Base-by-base conservation (phyloP, 2,329 filamentous ascomycete species). In the Zarea fungicola region DNA sequence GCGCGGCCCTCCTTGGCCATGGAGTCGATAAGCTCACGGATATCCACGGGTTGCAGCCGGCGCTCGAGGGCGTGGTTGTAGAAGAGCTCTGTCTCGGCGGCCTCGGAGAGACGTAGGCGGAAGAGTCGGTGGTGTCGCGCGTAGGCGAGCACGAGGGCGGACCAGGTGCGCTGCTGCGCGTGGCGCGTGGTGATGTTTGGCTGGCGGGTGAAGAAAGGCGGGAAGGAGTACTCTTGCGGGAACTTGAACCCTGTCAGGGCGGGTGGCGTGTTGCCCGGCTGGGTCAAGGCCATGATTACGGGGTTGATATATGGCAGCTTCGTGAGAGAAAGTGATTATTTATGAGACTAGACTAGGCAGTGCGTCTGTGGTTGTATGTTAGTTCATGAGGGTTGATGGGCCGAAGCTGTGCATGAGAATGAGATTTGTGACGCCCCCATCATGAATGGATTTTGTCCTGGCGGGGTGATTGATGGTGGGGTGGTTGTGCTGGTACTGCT, bases 121-220 rank as follows among this genome's bases (percentile, higher is more conserved):
- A 84, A 96, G 62, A 91, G 72, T 58, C 81, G 83, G 72, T 92
- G 76, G 69, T 88, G 78, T 0, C 82, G 81, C 68, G 87, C 89
- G 83, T 95, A 96, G 62, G 84, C 69, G 53, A 90, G 89, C 62
- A 97, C 81, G 14, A 96, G 80, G 26, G 80, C 68, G n/a, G 86
- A 83, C 93, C 93, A 99, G 69, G 91, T 91, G 51, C 79, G 74
- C 53, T 90, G 83, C 63, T 93, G 89, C 39, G 84, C 82, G 67
- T 84, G 80, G 62, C 78, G 84, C 9, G 87, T 92, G 25, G 79
- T 78, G 53, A 81, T 74, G 70, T 89, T 89, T 29, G 84, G 80
- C 67, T 93, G 88, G 48, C 81, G 82, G 49, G 86, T 90, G 80
- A 87, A 93, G 83, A 93, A 91, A 62, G 88, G 84, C 0, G 88